Percentiles rank a stretch among this genome's conserved stretches.
These are phyloP conservation scores for Phaffia tasmanica DNA, from an alignment of 768 basidiomycete genomes.

Conservation along the genomic window DNA sequence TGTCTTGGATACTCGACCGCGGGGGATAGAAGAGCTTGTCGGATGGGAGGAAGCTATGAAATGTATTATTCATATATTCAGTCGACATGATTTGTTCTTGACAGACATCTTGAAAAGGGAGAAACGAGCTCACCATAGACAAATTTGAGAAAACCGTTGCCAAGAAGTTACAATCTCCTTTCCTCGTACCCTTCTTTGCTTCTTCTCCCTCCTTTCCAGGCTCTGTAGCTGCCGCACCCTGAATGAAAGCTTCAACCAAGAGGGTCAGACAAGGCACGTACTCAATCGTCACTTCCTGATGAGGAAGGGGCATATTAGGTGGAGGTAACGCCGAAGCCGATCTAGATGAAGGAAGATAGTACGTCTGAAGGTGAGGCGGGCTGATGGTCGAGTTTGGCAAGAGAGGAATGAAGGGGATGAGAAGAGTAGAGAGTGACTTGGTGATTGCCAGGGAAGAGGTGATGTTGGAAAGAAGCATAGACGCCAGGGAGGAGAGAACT, in stretches of 20 bases:
- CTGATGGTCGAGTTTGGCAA: constrained; percentile 34
- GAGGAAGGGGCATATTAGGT: constrained; percentile 34
- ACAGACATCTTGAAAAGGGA: too few species aligned
- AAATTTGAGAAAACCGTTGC: constrained; percentile 91
- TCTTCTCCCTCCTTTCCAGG: constrained; percentile 43
- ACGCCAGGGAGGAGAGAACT: constrained; percentile 80
- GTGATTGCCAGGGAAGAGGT: constrained; percentile 63
- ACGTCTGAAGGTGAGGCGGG: constrained; percentile 45
- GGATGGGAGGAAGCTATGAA: constrained; percentile 57
- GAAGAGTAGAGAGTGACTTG: constrained; percentile 52
- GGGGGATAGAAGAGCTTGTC: constrained; percentile 63
- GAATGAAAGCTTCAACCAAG: constrained; percentile 78
- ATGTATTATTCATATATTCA: neutral
- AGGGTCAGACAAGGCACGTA: constrained; percentile 52
- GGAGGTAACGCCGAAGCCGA: constrained; percentile 69
- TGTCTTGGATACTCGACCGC: constrained; percentile 34
- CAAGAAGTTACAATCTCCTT: constrained; percentile 78
- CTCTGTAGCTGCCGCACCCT: constrained; percentile 46
- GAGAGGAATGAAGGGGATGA: constrained; percentile 48
- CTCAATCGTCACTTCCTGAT: constrained; percentile 41
- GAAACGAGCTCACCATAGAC: constrained; percentile 50
- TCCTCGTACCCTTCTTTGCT: constrained; percentile 36
- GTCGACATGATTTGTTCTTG: too few species aligned
- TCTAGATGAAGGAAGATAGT: constrained; percentile 65
- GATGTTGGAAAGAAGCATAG: constrained; percentile 96